These are phyloP conservation scores for Penicillium tannophilum DNA, from an alignment of 495 filamentous ascomycete species.

Conservation along the genomic window DNA sequence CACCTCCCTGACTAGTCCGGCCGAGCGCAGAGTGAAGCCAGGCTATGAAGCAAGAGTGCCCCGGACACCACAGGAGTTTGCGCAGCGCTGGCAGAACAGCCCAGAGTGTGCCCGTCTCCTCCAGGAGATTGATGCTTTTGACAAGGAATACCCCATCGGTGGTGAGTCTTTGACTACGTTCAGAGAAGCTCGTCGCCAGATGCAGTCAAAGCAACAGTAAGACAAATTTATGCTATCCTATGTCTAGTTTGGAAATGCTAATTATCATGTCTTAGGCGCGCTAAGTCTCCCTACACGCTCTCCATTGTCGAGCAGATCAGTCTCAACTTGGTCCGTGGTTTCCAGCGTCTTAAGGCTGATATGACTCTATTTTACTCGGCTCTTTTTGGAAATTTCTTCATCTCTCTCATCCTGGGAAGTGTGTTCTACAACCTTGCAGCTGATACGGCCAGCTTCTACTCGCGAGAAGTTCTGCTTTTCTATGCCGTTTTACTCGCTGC, in stretches of 20 bases:
- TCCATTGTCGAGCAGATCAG: constrained; percentile 38
- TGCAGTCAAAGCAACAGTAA: constrained; percentile 24
- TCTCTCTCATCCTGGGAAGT: constrained; percentile 76
- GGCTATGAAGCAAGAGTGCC: constrained; percentile 69
- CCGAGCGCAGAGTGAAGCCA: constrained; percentile 61
- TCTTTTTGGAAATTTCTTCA: constrained; percentile 70
- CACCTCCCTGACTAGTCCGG: constrained; percentile 74
- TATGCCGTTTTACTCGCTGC: constrained; percentile 85
- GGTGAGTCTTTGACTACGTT: constrained; percentile 17
- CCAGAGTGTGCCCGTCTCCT: constrained; percentile 65
- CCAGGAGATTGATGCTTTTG: constrained; percentile 72
- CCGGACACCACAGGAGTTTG: constrained; percentile 77
- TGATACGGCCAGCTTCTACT: constrained; percentile 69
- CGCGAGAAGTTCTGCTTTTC: constrained; percentile 78
- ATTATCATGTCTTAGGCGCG: not conserved
- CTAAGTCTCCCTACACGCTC: constrained; percentile 39
- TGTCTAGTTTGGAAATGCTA: not conserved
- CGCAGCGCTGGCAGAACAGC: constrained; percentile 70
- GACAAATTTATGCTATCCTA: not conserved
- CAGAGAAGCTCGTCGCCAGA: constrained; percentile 23
- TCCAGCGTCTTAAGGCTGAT: constrained; percentile 63
- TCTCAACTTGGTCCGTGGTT: constrained; percentile 44
- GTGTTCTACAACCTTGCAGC: constrained; percentile 80
- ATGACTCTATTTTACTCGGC: constrained; percentile 74
- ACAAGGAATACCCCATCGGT: constrained; percentile 53